Conservation (phyloP, 805 yeast genomes). For the Candida rishiriensis region DNA sequence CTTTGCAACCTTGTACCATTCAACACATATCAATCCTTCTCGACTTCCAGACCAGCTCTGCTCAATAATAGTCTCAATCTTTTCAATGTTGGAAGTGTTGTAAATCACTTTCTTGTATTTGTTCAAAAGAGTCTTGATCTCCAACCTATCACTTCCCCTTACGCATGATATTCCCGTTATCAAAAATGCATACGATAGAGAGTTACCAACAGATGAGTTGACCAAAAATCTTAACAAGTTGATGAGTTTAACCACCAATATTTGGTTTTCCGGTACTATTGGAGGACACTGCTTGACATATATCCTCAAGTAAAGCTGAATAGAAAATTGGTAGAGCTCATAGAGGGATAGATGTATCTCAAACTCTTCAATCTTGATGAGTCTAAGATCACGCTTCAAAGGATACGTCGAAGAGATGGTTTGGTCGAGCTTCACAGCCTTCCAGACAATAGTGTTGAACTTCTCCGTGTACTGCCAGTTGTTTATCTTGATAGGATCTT, state of each 20-base stretch:
- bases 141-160: slow-evolving; percentile 12
- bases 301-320: slow-evolving; percentile 8
- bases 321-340: slow-evolving; percentile 22
- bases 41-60: slow-evolving; percentile 29
- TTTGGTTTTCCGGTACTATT: slow-evolving; percentile 6
- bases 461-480: slow-evolving; percentile 5
- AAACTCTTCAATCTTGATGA: slow-evolving; percentile 8
- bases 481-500: neutral
- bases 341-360: slow-evolving; percentile 27
- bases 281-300: slow-evolving; percentile 6
- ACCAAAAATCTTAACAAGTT: slow-evolving; percentile 2
- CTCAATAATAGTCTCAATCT: slow-evolving; percentile 23
- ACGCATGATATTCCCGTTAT: slow-evolving; percentile 22
- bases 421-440: neutral
- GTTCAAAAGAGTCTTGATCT: neutral
- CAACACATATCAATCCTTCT: slow-evolving; percentile 26
- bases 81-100: slow-evolving; percentile 22
- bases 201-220: neutral
- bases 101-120: neutral
- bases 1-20: slow-evolving; percentile 28
- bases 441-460: slow-evolving; percentile 1
- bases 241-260: slow-evolving; percentile 1
- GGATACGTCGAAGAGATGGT: neutral
- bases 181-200: slow-evolving; percentile 29
- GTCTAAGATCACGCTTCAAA: neutral